These are phyloP conservation scores for Garcia nutans DNA, from an alignment of 345 rosid genomes.

Conservation along the genomic window DNA sequence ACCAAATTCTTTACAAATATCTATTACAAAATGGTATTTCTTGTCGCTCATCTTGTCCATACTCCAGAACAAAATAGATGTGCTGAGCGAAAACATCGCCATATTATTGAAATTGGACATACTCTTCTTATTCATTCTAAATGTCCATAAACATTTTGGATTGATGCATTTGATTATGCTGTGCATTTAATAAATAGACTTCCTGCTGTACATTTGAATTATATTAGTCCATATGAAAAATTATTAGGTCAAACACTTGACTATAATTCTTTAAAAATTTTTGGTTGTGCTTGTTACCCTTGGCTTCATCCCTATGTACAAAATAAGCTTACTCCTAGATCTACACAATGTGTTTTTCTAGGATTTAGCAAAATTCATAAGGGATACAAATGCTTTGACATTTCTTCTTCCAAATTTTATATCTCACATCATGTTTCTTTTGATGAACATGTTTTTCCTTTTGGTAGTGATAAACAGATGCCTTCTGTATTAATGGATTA, in stretches of 20 bases:
- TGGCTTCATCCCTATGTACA: not conserved
- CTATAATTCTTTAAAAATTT: not conserved
- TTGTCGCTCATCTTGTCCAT: too few relatives aligned
- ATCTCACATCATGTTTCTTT: not conserved
- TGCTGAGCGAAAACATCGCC: too few relatives aligned
- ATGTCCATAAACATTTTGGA: too few relatives aligned
- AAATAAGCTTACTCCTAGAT: not conserved
- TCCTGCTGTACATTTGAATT: not conserved
- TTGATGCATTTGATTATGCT: too few relatives aligned
- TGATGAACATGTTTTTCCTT: not conserved
- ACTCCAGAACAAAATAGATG: too few relatives aligned
- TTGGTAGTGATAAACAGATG: too few relatives aligned
- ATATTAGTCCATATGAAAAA: not conserved
- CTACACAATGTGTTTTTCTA: not conserved
- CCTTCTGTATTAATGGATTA: too few relatives aligned
- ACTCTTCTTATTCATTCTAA: too few relatives aligned
- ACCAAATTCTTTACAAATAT: too few relatives aligned
- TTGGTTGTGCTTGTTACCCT: constrained; percentile 9
- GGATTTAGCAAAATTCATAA: constrained; percentile 2
- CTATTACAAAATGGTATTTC: too few relatives aligned
- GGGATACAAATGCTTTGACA: not conserved
- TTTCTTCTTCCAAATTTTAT: not conserved
- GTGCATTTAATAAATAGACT: not conserved
- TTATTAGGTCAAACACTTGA: not conserved
- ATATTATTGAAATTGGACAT: too few relatives aligned